Conservation (phyloP, 2,329 filamentous ascomycete species). For the Epichloe gansuensis region DNA sequence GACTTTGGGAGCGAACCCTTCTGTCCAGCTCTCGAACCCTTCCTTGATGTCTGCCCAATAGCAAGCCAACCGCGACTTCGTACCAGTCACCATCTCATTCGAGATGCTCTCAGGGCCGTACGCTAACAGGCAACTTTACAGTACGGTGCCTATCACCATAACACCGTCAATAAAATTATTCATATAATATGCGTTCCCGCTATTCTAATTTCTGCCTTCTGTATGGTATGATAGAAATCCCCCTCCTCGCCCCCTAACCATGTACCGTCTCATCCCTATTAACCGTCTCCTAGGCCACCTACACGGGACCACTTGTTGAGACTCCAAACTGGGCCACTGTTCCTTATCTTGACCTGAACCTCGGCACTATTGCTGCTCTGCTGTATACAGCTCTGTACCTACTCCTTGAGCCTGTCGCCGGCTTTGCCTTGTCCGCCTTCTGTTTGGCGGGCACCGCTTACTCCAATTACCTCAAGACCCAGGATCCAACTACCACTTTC, state of each 20-base stretch:
- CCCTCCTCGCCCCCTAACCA: not conserved
- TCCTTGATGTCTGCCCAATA: not conserved
- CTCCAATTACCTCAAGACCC: constrained; percentile 60
- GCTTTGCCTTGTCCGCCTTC: constrained; percentile 61
- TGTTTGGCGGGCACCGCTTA: constrained; percentile 64
- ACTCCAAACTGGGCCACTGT: constrained; percentile 55
- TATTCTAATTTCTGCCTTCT: constrained; percentile 58
- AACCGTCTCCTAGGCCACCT: constrained; percentile 37
- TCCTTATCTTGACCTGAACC: constrained; percentile 54
- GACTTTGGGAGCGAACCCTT: not conserved
- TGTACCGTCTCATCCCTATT: not conserved
- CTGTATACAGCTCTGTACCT: constrained; percentile 73
- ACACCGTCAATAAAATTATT: constrained; percentile 64
- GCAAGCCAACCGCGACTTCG: not conserved
- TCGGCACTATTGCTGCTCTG: constrained; percentile 51
- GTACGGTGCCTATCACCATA: constrained; percentile 79
- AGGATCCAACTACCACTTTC: constrained; percentile 37
- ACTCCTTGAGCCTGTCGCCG: constrained; percentile 87
- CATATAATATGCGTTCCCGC: constrained; percentile 71
- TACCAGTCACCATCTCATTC: not conserved
- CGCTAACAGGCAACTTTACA: constrained; percentile 21
- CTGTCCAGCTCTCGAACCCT: not conserved
- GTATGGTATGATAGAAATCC: constrained; percentile 45
- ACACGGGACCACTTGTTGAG: constrained; percentile 49
- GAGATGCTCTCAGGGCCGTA: not conserved